phyloP scores from a whole-genome alignment of 768 basidiomycete genomes.

The Suillus hirtellus region DNA sequence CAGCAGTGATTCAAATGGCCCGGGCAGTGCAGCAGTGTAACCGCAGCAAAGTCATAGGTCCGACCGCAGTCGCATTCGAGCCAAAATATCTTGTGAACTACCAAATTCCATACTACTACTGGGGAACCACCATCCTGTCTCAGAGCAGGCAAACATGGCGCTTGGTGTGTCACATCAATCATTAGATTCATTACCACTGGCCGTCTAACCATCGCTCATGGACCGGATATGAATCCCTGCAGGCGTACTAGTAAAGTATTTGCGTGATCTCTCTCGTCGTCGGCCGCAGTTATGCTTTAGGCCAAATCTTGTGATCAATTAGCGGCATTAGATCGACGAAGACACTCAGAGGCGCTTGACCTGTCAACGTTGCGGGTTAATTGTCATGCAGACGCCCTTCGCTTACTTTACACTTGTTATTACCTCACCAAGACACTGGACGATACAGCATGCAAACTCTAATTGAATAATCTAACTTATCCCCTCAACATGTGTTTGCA shows the following conservation, averaged over 20 bases:
- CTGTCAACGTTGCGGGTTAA: slow-evolving; percentile 9
- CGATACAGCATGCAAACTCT: slow-evolving; percentile 1
- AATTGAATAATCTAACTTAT: slow-evolving; percentile 8
- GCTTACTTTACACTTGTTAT: background rate
- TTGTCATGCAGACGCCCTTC: slow-evolving; percentile 9
- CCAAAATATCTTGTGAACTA: background rate
- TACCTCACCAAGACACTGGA: slow-evolving; percentile 1
- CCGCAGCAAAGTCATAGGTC: background rate
- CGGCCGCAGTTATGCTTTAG: slow-evolving; percentile 6
- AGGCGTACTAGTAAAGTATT: background rate
- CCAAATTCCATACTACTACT: background rate
- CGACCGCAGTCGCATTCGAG: background rate
- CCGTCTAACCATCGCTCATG: background rate
- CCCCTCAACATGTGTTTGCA: slow-evolving; percentile 16
- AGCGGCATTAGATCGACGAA: slow-evolving; percentile 6
- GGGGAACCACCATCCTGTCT: background rate
- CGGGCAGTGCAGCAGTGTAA: slow-evolving; percentile 6
- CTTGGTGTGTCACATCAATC: background rate
- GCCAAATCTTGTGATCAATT: background rate
- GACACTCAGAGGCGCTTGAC: slow-evolving; percentile 1
- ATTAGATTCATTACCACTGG: background rate
- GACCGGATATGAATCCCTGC: slow-evolving; percentile 7
- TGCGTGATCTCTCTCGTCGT: background rate
- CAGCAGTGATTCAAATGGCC: background rate
- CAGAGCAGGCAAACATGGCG: background rate